Evolutionary conservation across 345 rosid genomes (phyloP).

Genomic region (Eutrema japonicum): DNA sequence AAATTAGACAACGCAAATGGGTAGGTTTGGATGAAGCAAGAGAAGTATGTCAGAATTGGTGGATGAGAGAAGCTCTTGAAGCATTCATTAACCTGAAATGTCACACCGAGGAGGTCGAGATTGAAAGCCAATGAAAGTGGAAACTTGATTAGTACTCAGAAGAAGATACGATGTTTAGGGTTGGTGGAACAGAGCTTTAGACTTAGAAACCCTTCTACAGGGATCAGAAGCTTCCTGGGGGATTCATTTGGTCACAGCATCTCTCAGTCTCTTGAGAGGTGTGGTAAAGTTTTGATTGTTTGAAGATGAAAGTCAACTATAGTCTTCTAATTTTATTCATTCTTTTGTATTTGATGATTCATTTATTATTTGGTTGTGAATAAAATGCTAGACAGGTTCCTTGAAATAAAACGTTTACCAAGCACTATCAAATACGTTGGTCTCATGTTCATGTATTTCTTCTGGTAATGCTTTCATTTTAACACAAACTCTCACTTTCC

Average conservation of each 20-base stretch:
- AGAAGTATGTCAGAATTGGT: conserved; percentile 51
- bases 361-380: conserved; percentile 39
- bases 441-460: background rate
- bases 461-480: background rate
- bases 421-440: background rate
- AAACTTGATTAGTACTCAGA: background rate
- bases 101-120: background rate
- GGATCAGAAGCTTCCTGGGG: conserved; percentile 24
- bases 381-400: conserved; percentile 15
- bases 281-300: conserved; percentile 34
- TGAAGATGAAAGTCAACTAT: conserved; percentile 31
- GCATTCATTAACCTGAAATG: conserved; percentile 46
- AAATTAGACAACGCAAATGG: conserved; percentile 53
- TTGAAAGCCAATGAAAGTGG: conserved; percentile 4
- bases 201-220: conserved; percentile 30
- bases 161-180: conserved; percentile 20
- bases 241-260: conserved; percentile 13
- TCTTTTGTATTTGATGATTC: conserved; percentile 26
- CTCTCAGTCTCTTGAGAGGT: conserved; percentile 29
- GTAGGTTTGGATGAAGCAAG: conserved; percentile 56
- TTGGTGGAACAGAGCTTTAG: conserved; percentile 30
- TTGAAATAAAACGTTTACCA: background rate
- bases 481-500: no score
- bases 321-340: conserved; percentile 34
- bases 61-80: conserved; percentile 73